These are phyloP conservation scores for Phtheirospermum japonicum DNA, from an alignment of 257 asterid genomes.

Conservation along the genomic window DNA sequence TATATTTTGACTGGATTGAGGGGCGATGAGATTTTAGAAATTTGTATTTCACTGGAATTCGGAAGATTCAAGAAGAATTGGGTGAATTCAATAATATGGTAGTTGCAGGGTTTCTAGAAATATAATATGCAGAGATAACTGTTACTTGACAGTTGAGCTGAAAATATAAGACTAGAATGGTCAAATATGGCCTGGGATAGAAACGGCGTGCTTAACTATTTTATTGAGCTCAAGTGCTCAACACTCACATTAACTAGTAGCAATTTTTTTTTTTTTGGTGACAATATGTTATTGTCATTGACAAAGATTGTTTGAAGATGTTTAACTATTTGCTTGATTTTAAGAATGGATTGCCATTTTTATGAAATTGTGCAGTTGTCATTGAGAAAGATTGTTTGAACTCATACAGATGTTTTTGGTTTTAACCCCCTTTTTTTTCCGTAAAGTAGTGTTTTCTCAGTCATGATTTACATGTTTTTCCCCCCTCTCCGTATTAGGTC, in stretches of 20 bases:
- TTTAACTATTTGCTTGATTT: not conserved
- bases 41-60: not conserved
- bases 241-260: too few species aligned
- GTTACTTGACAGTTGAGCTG: too few species aligned
- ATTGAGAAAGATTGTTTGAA: not conserved
- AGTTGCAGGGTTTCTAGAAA: not conserved
- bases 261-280: not conserved
- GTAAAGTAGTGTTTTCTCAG: not conserved
- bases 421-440: not conserved
- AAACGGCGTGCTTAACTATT: too few species aligned
- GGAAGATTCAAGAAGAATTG: not conserved
- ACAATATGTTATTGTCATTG: too few species aligned
- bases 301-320: too few species aligned
- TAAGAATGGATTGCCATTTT: not conserved
- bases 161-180: too few species aligned
- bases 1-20: slow-evolving; percentile 14
- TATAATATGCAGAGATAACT: too few species aligned
- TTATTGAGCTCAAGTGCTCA: too few species aligned
- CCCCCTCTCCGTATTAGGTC: slow-evolving; percentile 41
- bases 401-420: too few species aligned
- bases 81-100: not conserved
- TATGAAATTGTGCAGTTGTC: not conserved
- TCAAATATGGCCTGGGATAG: too few species aligned
- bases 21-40: not conserved
- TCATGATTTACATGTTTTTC: not conserved